Percentiles rank a stretch among this genome's conserved stretches.
Evolutionary conservation across 768 basidiomycete genomes (phyloP).

Genomic region (Boletellus sp.): DNA sequence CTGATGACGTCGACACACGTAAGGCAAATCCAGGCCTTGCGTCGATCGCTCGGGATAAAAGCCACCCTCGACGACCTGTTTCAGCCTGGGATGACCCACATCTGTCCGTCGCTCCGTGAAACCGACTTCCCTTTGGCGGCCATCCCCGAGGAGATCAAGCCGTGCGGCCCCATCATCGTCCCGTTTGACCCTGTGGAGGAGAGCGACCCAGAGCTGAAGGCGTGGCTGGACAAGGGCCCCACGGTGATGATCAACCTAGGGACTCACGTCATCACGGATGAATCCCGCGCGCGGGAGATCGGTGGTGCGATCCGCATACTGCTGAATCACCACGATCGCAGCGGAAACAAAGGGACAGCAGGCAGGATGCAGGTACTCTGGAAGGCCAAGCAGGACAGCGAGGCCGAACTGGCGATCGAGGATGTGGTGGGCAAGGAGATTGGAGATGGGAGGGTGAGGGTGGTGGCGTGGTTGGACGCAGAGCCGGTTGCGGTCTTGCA

Average conservation of each 20-base stretch:
- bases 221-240: constrained; percentile 9
- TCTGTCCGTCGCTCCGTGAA: constrained; percentile 4
- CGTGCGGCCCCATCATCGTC: constrained; percentile 7
- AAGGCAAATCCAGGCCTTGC: background rate
- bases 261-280: constrained; percentile 1
- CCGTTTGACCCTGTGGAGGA: constrained; percentile 9
- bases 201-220: background rate
- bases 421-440: constrained; percentile 2
- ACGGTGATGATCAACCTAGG: constrained; percentile 14
- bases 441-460: constrained; percentile 5
- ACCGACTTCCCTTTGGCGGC: background rate
- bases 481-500: constrained; percentile 10
- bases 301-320: constrained; percentile 5
- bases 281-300: background rate
- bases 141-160: constrained; percentile 5
- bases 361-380: constrained; percentile 9
- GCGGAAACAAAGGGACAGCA: background rate
- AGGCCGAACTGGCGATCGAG: background rate
- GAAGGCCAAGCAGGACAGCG: background rate
- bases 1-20: background rate
- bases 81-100: background rate
- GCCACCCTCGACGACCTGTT: background rate
- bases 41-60: constrained; percentile 3
- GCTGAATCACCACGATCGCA: background rate
- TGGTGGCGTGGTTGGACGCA: constrained; percentile 9